These are phyloP conservation scores for Ustilago curta DNA, from an alignment of 1,284 basidiomycete species.

Conservation along the genomic window DNA sequence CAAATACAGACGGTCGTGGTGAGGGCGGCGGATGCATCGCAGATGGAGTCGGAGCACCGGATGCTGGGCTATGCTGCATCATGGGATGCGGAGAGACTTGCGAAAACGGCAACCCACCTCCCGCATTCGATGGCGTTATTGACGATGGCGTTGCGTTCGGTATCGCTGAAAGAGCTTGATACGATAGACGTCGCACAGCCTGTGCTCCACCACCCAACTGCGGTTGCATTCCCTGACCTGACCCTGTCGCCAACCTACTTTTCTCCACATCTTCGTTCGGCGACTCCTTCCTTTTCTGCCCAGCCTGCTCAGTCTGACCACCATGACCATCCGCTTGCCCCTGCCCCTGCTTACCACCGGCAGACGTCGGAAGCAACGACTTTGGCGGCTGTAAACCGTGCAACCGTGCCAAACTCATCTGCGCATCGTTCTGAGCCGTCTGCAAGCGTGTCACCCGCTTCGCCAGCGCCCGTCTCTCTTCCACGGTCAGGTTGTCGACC, in stretches of 20 bases:
- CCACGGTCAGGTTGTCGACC: slow-evolving; percentile 16
- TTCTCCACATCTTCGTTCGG: slow-evolving; percentile 3
- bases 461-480: slow-evolving; percentile 22
- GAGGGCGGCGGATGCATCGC: not conserved
- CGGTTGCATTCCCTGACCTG: not conserved
- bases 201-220: not conserved
- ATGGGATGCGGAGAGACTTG: slow-evolving; percentile 13
- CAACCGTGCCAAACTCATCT: slow-evolving; percentile 33
- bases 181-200: slow-evolving; percentile 8
- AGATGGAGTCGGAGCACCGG: slow-evolving; percentile 14
- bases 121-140: slow-evolving; percentile 1
- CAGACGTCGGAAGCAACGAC: not conserved
- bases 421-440: slow-evolving; percentile 45
- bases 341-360: not conserved
- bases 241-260: not conserved
- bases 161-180: not conserved
- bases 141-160: not conserved
- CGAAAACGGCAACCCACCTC: slow-evolving; percentile 8
- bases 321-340: not conserved
- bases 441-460: slow-evolving; percentile 35
- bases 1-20: slow-evolving; percentile 14
- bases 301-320: not conserved
- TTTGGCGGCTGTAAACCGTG: slow-evolving; percentile 39
- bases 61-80: slow-evolving; percentile 20
- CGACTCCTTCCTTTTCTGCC: slow-evolving; percentile 20